A percentile compares a stretch with the other conserved stretches of the same genome.
These are phyloP conservation scores for Ganoderma leucocontextum DNA, from an alignment of 1,284 basidiomycete genomes.

Conservation along the genomic window DNA sequence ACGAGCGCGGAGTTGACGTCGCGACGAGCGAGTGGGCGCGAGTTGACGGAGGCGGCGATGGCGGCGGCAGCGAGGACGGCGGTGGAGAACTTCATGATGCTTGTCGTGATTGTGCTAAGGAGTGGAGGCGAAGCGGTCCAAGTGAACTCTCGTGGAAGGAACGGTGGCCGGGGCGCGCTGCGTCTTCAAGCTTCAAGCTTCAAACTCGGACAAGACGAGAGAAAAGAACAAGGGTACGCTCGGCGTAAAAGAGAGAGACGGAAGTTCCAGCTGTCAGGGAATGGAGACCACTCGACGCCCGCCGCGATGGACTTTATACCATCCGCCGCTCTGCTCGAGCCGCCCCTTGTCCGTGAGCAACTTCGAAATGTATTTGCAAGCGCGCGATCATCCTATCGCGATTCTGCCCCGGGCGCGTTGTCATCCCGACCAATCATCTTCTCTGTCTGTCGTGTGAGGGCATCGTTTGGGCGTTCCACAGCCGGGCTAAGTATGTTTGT, in stretches of 20 bases:
- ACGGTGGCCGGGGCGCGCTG: conserved; percentile 6
- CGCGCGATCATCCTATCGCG: neutral
- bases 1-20: conserved; percentile 52
- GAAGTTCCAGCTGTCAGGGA: conserved; percentile 15
- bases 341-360: neutral
- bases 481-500: neutral
- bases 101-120: conserved; percentile 6
- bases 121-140: conserved; percentile 8
- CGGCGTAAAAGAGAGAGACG: conserved; percentile 14
- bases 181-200: conserved; percentile 14
- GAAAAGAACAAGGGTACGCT: conserved; percentile 9
- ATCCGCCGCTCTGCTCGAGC: neutral
- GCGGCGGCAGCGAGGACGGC: conserved; percentile 12
- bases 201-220: neutral
- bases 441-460: neutral
- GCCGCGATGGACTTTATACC: neutral
- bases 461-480: neutral
- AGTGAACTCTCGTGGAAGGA: conserved; percentile 4
- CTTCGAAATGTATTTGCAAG: neutral
- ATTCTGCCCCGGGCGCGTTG: neutral
- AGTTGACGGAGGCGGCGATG: conserved; percentile 15
- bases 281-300: conserved; percentile 1
- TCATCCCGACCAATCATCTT: conserved; percentile 10
- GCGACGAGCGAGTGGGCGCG: conserved; percentile 11
- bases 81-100: conserved; percentile 15